Percentiles rank a stretch among this genome's conserved stretches.
phyloP scores from a whole-genome alignment of 2,329 filamentous ascomycete genomes.

The Cladophialophora yegresii region DNA sequence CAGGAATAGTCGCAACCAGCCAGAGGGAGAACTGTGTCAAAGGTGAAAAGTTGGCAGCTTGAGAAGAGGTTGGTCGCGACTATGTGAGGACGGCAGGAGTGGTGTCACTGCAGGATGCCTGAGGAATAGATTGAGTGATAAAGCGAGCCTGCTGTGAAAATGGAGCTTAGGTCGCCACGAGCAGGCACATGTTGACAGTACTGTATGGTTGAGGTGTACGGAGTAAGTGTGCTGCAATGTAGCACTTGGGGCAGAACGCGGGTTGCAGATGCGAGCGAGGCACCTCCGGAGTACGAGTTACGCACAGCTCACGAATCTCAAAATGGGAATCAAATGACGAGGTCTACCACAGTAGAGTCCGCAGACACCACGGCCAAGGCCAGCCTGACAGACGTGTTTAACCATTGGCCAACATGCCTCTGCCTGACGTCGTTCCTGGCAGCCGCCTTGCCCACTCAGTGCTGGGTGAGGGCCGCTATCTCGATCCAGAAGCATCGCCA shows the following conservation, averaged over 20 bases:
- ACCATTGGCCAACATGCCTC: not conserved
- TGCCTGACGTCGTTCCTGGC: conserved; percentile 17
- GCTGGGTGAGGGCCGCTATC: too few species aligned
- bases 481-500: not conserved
- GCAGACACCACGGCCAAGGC: too few species aligned
- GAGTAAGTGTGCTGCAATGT: not conserved
- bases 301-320: not conserved
- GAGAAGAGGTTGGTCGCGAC: conserved; percentile 2
- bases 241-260: conserved; percentile 4
- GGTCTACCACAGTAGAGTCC: not conserved
- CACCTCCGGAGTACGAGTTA: not conserved
- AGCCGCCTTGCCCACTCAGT: not conserved
- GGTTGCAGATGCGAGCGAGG: conserved; percentile 16
- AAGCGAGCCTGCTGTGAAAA: not conserved
- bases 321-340: conserved; percentile 5
- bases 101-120: not conserved
- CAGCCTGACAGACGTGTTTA: not conserved
- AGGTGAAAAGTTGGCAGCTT: conserved; percentile 25
- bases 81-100: not conserved
- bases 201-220: conserved; percentile 5
- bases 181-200: conserved; percentile 31
- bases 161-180: conserved; percentile 20
- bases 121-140: conserved; percentile 9
- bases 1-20: conserved; percentile 21
- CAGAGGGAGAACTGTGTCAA: conserved; percentile 14